Evolutionary conservation across 148 eudicot species (phyloP), one percentile per base, ranked within the genome.

Genomic region (Rhododendron vialii): DNA sequence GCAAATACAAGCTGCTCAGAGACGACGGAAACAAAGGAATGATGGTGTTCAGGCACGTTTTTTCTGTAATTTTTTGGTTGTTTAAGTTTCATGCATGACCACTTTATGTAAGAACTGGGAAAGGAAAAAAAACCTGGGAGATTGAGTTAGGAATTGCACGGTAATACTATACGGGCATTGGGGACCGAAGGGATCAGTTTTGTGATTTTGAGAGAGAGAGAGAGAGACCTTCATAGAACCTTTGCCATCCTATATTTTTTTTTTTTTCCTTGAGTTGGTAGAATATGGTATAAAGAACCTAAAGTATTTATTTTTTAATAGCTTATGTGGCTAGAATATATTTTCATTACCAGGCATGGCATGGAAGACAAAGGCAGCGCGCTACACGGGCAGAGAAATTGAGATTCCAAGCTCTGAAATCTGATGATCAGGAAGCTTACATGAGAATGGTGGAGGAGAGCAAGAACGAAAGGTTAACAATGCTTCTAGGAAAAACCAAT

Each of bases 391-490:
- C 86, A 86, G 99, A 97, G 89, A 97, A 94, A 87, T 63, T 94
- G 92, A 93, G 99, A 90, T 89, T 97, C 85, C 98, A 95, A 89
- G 98, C 98, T 87, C 87, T 97, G 78, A 94, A 92, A 89, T 92
- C 93, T 87, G 92, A 93, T 90, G 98, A 97, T 86, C 95, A 95
- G 84, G 96, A 93, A 90, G 96, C 98, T 65, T 97, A 97, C 91
- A 93, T 97, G 98, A 94, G 92, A 92, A 93, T 97, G 98, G 99
- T 97, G 78, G 95, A 95, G 90, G 99, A 97, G 91, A 97, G 99
- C 89, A 97, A 97, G 92, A 97, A 97, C 86, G 98, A 95, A 86
- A 90, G 99, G 81, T 86, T 97, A 87, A 95, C 95, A 35, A 93
- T 95, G 96, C 98, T 97, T 88, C 92, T 97, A n/a, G 98, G 96